Conservation (phyloP, 768 basidiomycete species). For the Leccinum uliginosum region DNA sequence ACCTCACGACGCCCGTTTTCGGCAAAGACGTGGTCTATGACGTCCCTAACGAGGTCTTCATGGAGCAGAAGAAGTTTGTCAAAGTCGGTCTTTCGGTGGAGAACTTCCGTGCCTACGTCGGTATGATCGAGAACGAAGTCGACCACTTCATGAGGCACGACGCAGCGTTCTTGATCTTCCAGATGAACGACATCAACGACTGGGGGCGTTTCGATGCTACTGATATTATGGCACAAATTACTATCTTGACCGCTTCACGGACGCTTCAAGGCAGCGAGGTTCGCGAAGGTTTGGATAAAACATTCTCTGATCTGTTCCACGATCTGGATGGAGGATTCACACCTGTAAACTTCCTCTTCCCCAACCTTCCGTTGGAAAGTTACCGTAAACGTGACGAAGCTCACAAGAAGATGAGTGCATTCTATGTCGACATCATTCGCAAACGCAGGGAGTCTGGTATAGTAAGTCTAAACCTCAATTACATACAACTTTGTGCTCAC, state of each 20-base stretch:
- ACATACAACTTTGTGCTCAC: background rate
- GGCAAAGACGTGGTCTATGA: slow-evolving; percentile 98
- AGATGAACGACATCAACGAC: slow-evolving; percentile 61
- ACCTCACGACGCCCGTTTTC: slow-evolving; percentile 91
- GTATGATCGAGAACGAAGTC: slow-evolving; percentile 76
- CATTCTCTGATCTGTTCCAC: slow-evolving; percentile 78
- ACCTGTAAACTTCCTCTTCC: slow-evolving; percentile 93
- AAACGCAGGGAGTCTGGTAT: slow-evolving; percentile 55
- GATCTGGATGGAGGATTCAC: slow-evolving; percentile 97
- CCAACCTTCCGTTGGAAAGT: slow-evolving; percentile 85
- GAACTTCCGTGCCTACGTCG: slow-evolving; percentile 81
- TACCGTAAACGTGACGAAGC: slow-evolving; percentile 87
- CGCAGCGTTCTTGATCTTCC: slow-evolving; percentile 54
- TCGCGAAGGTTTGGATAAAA: slow-evolving; percentile 69
- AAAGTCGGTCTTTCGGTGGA: slow-evolving; percentile 93
- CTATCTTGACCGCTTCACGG: slow-evolving; percentile 89
- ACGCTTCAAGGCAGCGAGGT: slow-evolving; percentile 95
- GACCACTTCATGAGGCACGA: slow-evolving; percentile 69
- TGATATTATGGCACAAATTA: slow-evolving; percentile 78
- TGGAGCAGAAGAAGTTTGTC: slow-evolving; percentile 99
- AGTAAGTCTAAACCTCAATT: slow-evolving; percentile 25
- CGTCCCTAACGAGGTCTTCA: slow-evolving; percentile 90
- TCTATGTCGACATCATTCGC: slow-evolving; percentile 84
- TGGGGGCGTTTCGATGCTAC: slow-evolving; percentile 79
- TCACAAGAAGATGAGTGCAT: slow-evolving; percentile 89